A percentile compares a stretch with the other conserved stretches of the same genome.
Evolutionary conservation across 179 eudicot genomes (phyloP).

Genomic region (Patellifolia procumbens): DNA sequence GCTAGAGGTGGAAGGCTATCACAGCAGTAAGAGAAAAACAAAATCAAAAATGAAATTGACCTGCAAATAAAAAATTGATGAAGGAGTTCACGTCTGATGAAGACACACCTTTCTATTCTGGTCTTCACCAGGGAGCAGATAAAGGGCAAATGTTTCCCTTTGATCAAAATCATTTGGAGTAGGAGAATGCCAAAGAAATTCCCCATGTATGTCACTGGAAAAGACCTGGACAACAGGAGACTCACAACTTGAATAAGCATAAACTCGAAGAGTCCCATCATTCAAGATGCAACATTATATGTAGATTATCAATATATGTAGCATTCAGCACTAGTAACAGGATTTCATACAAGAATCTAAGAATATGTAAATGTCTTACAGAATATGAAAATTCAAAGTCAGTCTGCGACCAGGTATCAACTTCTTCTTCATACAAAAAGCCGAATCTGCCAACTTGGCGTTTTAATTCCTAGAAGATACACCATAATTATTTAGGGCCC

Average conservation of each 20-base stretch:
- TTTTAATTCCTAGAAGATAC: conserved; percentile 44
- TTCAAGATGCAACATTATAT: background rate
- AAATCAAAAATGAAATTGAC: conserved; percentile 6
- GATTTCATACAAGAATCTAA: background rate
- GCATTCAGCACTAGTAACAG: background rate
- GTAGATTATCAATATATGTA: background rate
- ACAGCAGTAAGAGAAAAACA: background rate
- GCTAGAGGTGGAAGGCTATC: background rate
- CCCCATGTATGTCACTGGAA: conserved; percentile 54
- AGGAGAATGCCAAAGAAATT: conserved; percentile 70
- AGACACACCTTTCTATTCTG: conserved; percentile 47
- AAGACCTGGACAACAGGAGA: conserved; percentile 47
- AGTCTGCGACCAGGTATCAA: conserved; percentile 65
- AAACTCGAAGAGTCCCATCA: background rate
- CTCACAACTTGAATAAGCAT: conserved; percentile 5
- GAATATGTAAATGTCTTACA: conserved; percentile 45
- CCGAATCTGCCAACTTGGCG: conserved; percentile 64
- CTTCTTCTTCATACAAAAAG: conserved; percentile 70
- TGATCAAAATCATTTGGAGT: conserved; percentile 55
- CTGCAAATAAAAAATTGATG: conserved; percentile 5
- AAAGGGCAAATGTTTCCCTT: conserved; percentile 68
- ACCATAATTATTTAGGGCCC: background rate
- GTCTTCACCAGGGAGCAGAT: conserved; percentile 60
- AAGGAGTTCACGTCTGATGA: conserved; percentile 4
- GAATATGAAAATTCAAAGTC: conserved; percentile 64